These are phyloP conservation scores for Atkinsonella texensis DNA, from an alignment of 2,329 filamentous ascomycete species.

Conservation along the genomic window DNA sequence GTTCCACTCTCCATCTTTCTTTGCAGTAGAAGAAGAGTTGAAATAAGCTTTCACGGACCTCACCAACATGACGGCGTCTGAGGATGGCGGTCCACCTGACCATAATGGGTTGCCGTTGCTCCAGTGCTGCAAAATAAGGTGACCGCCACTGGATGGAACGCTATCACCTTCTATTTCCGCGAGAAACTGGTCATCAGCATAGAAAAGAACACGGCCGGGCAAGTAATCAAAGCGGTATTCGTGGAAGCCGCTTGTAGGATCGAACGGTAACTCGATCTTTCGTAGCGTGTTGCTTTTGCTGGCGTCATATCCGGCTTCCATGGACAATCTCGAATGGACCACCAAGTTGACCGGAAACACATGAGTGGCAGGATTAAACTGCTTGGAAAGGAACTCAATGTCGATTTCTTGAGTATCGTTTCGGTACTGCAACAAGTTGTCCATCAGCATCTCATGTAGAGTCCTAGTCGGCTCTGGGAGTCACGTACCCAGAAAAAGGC, in stretches of 20 bases:
- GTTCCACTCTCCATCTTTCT: slow-evolving; percentile 2
- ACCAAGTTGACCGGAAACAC: slow-evolving; percentile 59
- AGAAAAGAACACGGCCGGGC: slow-evolving; percentile 51
- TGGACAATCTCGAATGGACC: slow-evolving; percentile 54
- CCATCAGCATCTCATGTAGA: not conserved
- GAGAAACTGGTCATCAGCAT: slow-evolving; percentile 49
- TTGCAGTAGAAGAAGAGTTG: slow-evolving; percentile 46
- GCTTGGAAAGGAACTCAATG: slow-evolving; percentile 62
- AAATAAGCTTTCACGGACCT: slow-evolving; percentile 70
- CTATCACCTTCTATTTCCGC: slow-evolving; percentile 42
- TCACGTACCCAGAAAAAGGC: slow-evolving; percentile 63
- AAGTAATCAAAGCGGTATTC: slow-evolving; percentile 73
- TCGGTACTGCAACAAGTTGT: slow-evolving; percentile 42
- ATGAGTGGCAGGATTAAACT: slow-evolving; percentile 40
- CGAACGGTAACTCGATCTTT: slow-evolving; percentile 48
- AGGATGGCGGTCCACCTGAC: slow-evolving; percentile 56
- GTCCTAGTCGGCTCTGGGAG: not conserved
- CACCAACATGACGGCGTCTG: slow-evolving; percentile 51
- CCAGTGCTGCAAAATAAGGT: slow-evolving; percentile 64
- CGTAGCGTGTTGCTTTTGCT: slow-evolving; percentile 45
- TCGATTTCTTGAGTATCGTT: slow-evolving; percentile 74
- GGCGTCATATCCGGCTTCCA: slow-evolving; percentile 49
- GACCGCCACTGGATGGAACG: slow-evolving; percentile 49
- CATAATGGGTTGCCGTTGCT: slow-evolving; percentile 62
- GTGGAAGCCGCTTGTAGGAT: slow-evolving; percentile 54